Evolutionary conservation across 306 rosid genomes (phyloP).

Genomic region (Canavalia ensiformis): DNA sequence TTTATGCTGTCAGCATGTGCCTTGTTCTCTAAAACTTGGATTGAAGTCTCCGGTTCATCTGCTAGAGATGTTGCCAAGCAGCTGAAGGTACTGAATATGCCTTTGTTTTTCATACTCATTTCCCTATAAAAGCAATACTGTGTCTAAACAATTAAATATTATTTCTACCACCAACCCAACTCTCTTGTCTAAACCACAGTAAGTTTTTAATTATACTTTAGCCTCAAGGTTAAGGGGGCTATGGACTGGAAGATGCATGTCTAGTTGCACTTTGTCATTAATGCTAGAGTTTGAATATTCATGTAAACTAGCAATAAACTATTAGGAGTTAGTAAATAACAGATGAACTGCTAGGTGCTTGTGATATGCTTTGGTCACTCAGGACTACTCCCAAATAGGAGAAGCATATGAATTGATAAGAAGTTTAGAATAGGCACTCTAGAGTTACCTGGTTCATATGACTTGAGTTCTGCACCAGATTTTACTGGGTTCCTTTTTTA

Average conservation of each 20-base stretch:
- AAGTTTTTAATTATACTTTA: not conserved
- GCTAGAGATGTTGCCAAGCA: slow-evolving; percentile 96
- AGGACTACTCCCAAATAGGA: not conserved
- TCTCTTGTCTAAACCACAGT: not conserved
- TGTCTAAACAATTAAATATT: slow-evolving; percentile 27
- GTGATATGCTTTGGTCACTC: not conserved
- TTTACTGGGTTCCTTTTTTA: not conserved
- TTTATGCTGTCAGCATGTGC: slow-evolving; percentile 96
- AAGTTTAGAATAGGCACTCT: not conserved
- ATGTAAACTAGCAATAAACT: not conserved
- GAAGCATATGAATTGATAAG: slow-evolving; percentile 12
- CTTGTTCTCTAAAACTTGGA: slow-evolving; percentile 94
- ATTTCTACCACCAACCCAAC: not conserved
- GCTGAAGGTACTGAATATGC: slow-evolving; percentile 68
- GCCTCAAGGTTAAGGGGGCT: not conserved
- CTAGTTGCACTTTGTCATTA: slow-evolving; percentile 12
- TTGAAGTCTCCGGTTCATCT: slow-evolving; percentile 97
- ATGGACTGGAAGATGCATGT: slow-evolving; percentile 17
- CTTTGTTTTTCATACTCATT: slow-evolving; percentile 12
- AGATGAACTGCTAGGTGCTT: not conserved
- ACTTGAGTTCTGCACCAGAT: not conserved
- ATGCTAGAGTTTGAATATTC: not conserved
- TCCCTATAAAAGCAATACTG: not conserved
- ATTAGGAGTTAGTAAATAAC: not conserved
- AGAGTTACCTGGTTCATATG: not conserved